Evolutionary conservation across 179 eudicot genomes (phyloP), one percentile per base, ranked within the genome.

Genomic region (Silene coronaria): DNA sequence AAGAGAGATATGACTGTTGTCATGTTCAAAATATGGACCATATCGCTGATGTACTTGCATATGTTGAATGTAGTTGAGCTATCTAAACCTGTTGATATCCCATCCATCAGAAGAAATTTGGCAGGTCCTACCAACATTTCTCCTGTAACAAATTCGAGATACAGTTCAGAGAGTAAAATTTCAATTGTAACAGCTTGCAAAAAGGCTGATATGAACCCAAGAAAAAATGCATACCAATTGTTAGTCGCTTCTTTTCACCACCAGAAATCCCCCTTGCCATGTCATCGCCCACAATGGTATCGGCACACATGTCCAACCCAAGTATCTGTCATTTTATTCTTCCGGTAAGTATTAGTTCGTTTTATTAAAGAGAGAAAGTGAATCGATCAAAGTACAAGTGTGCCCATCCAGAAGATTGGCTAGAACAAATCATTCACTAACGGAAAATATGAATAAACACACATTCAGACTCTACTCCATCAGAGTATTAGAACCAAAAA

Each of bases 191-290:
- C 30, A 28, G 3, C 30, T 28, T n/a, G n/a, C n/a, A n/a, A n/a
- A n/a, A n/a, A n/a, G n/a, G n/a, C n/a, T n/a, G n/a, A 51, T 64
- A 12, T 34, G 8, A n/a, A 27, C 55, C 13, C 27, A 26, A 11
- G 23, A 9, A 34, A 4, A 51, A 38, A 1, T 28, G 32, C 32
- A 64, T 83, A 87, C 97, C 97, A 3, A 89, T 87, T 5, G 97
- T 90, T 38, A 89, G 87, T 32, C 97, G 91, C 79, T 92, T 92
- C 87, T 90, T 92, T 82, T 92, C 90, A 71, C 97, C 97, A 60
- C 97, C 97, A 51, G 97, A 92, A 59, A 92, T 88, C 17, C 97
- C 97, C 76, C 97, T 81, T 80, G 87, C 89, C 97, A 92, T 89
- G 28, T 89, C 90, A 82, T 90, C 89, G 6, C 97, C 97, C 26